Conservation (phyloP, 2,329 filamentous ascomycete genomes). For the Capronia coronata region DNA sequence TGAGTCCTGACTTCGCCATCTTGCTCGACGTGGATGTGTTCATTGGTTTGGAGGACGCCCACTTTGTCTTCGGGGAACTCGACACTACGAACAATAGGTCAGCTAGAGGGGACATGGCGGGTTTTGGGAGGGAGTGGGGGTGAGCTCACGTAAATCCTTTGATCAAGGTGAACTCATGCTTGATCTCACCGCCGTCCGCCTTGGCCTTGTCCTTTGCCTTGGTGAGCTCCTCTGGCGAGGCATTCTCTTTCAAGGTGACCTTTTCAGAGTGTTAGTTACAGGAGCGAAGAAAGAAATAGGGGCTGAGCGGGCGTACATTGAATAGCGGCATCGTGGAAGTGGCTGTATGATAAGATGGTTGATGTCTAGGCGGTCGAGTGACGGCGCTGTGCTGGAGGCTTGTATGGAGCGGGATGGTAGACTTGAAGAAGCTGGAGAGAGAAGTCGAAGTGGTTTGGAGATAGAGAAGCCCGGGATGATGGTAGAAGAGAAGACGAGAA, state of each 20-base stretch:
- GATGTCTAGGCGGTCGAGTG: not conserved
- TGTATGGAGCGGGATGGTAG: not conserved
- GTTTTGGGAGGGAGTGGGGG: not conserved
- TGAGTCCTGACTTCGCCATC: constrained; percentile 67
- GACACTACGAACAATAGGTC: constrained; percentile 50
- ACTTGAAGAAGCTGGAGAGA: not conserved
- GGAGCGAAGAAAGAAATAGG: constrained; percentile 3
- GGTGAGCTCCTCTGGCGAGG: constrained; percentile 59
- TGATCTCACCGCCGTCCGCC: constrained; percentile 76
- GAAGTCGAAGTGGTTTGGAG: not conserved
- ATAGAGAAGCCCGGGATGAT: not conserved
- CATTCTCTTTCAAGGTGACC: constrained; percentile 73
- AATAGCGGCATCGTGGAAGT: constrained; percentile 34
- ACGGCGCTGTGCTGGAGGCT: not conserved
- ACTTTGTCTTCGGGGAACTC: constrained; percentile 63
- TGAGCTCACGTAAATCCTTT: constrained; percentile 81
- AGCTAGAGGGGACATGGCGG: not conserved
- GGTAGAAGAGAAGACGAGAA: not conserved
- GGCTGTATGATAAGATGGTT: not conserved
- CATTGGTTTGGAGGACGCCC: constrained; percentile 58
- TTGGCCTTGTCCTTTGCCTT: constrained; percentile 67
- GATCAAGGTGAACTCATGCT: constrained; percentile 76
- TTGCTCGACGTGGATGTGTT: constrained; percentile 71
- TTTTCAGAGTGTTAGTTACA: constrained; percentile 35
- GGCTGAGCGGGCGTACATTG: constrained; percentile 32